A percentile compares a stretch with the other conserved stretches of the same genome.
Conservation (phyloP, 345 rosid species). For the Excoecaria agallocha region DNA sequence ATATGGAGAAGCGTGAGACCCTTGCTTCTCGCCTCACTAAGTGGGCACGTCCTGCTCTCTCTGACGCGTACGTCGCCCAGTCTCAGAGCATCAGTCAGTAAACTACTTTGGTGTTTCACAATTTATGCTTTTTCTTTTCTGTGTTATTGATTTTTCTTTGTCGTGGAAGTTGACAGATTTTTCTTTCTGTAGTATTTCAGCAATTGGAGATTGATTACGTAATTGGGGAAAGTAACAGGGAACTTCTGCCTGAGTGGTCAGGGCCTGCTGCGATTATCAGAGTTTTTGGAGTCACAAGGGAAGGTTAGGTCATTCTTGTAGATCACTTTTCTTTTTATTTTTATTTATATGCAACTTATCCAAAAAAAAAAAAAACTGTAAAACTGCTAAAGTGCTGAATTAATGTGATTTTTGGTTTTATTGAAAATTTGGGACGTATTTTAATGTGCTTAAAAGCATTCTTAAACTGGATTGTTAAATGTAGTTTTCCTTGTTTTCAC, state of each 20-base stretch:
- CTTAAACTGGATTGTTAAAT: not conserved
- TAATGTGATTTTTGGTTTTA: not conserved
- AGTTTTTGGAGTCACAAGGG: constrained; percentile 83
- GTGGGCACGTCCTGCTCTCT: constrained; percentile 80
- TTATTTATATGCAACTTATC: not conserved
- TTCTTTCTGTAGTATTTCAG: constrained; percentile 57
- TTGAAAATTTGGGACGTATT: not conserved
- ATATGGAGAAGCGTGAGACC: constrained; percentile 67
- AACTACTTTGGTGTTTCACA: not conserved
- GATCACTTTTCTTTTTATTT: not conserved
- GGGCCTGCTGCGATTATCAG: constrained; percentile 85
- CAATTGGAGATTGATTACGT: constrained; percentile 94
- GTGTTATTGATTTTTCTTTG: not conserved
- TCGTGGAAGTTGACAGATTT: not conserved
- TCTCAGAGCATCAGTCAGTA: constrained; percentile 59
- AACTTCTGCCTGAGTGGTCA: constrained; percentile 55
- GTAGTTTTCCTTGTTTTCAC: not conserved
- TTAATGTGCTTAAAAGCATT: not conserved
- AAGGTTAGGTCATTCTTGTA: constrained; percentile 41
- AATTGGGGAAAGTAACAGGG: constrained; percentile 55
- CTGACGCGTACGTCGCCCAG: constrained; percentile 48
- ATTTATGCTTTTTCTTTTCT: not conserved
- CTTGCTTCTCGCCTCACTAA: constrained; percentile 55
- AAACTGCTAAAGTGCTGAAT: not conserved
- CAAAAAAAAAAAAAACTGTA: not conserved